Percentiles rank a stretch among this genome's conserved stretches.
Conservation (phyloP, 352 stramenopile genomes). For the Globisporangium orthogonon region DNA sequence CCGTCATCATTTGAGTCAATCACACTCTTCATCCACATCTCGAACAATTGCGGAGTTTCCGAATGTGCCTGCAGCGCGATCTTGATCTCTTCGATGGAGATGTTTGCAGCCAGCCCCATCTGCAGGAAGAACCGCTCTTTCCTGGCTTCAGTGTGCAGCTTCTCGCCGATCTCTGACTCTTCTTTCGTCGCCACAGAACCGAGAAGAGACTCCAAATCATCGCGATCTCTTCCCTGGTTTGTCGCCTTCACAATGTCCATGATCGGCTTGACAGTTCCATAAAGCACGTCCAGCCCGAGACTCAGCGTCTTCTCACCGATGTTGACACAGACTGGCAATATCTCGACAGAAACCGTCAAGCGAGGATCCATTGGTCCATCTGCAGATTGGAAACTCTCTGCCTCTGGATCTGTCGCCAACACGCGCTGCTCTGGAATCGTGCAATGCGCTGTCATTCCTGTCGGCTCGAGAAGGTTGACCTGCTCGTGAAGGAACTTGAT, state of each 20-base stretch:
- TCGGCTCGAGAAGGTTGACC: conserved; percentile 13
- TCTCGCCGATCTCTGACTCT: conserved; percentile 1
- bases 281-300: conserved; percentile 13
- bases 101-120: conserved; percentile 13
- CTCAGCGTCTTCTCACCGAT: conserved; percentile 14
- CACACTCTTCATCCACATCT: conserved; percentile 43
- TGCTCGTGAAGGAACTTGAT: conserved; percentile 14
- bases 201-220: conserved; percentile 8
- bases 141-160: background rate
- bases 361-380: too few relatives aligned
- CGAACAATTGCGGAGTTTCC: conserved; percentile 35
- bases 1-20: conserved; percentile 14
- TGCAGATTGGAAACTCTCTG: background rate
- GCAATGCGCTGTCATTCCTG: conserved; percentile 2
- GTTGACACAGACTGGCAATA: conserved; percentile 14
- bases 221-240: conserved; percentile 6
- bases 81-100: conserved; percentile 43
- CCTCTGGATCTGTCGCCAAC: background rate
- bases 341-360: conserved; percentile 2
- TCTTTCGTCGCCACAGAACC: conserved; percentile 9
- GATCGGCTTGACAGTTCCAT: conserved; percentile 16
- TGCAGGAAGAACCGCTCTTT: too few relatives aligned
- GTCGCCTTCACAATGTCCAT: conserved; percentile 8
- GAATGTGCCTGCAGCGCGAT: conserved; percentile 38
- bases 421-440: background rate